Percentiles rank a stretch among this genome's conserved stretches.
Evolutionary conservation across 2,329 filamentous ascomycete genomes (phyloP).

Genomic region (Alternaria infectoria): DNA sequence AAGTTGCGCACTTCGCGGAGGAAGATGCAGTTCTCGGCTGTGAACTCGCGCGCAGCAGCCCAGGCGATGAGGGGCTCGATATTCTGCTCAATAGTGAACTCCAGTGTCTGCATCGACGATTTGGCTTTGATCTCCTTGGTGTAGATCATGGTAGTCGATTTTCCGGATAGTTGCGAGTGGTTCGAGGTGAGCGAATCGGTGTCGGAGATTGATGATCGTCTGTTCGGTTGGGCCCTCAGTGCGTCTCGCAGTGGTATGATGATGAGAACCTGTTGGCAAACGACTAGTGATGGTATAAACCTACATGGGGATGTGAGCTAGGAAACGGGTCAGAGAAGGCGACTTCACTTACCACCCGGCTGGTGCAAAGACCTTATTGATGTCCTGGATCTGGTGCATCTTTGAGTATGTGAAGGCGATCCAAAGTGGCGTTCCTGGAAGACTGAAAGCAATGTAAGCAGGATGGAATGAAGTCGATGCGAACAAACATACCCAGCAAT

Average conservation of each 20-base stretch:
- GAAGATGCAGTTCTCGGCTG: constrained; percentile 48
- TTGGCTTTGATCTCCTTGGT: constrained; percentile 43
- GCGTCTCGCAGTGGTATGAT: constrained; percentile 44
- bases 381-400: constrained; percentile 25
- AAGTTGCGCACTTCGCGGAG: constrained; percentile 49
- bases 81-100: constrained; percentile 43
- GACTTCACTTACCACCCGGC: constrained; percentile 42
- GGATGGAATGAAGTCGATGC: neutral
- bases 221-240: constrained; percentile 25
- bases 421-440: constrained; percentile 48
- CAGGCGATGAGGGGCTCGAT: constrained; percentile 46
- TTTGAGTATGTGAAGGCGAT: constrained; percentile 45
- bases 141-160: constrained; percentile 26
- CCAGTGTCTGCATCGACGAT: constrained; percentile 46
- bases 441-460: constrained; percentile 31
- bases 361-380: constrained; percentile 42
- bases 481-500: constrained; percentile 40
- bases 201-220: constrained; percentile 29
- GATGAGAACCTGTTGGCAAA: constrained; percentile 47
- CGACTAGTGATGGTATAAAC: constrained; percentile 46
- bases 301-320: constrained; percentile 18
- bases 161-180: constrained; percentile 27
- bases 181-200: constrained; percentile 37
- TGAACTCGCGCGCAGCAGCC: constrained; percentile 46
- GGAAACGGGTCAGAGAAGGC: neutral